phyloP scores from a whole-genome alignment of 2,329 filamentous ascomycete genomes.

The Venturia carpophila region DNA sequence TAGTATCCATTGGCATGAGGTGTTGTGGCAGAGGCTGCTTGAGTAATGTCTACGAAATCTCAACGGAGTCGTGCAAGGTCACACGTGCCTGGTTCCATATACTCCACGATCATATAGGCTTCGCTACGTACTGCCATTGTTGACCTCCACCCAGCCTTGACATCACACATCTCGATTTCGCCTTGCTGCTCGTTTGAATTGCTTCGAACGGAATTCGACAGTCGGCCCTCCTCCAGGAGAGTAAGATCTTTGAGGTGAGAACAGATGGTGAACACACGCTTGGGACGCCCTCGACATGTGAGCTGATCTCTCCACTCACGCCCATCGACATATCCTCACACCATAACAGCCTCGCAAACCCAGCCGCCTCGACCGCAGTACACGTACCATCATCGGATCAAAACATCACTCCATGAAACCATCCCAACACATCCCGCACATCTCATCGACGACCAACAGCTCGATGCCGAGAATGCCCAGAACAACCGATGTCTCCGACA shows the following conservation, averaged over 20 bases:
- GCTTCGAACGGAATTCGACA: neutral
- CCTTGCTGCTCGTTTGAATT: neutral
- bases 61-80: constrained; percentile 1
- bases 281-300: neutral
- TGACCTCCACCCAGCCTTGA: neutral
- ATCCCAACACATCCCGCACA: neutral
- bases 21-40: neutral
- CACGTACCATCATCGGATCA: neutral
- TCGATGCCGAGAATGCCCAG: neutral
- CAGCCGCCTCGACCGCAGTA: neutral
- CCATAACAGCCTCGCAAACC: neutral
- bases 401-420: neutral
- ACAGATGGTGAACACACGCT: neutral
- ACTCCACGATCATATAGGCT: neutral
- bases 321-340: neutral
- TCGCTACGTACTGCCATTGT: neutral
- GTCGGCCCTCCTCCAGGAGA: neutral
- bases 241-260: neutral
- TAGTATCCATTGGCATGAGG: neutral
- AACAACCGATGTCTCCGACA: constrained; percentile 3
- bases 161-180: neutral
- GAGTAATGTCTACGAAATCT: neutral
- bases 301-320: neutral
- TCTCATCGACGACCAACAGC: neutral
- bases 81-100: neutral